Evolutionary conservation across 1,284 basidiomycete species (phyloP), one percentile per base, ranked within the genome.

Genomic region (Marasmius sp.): DNA sequence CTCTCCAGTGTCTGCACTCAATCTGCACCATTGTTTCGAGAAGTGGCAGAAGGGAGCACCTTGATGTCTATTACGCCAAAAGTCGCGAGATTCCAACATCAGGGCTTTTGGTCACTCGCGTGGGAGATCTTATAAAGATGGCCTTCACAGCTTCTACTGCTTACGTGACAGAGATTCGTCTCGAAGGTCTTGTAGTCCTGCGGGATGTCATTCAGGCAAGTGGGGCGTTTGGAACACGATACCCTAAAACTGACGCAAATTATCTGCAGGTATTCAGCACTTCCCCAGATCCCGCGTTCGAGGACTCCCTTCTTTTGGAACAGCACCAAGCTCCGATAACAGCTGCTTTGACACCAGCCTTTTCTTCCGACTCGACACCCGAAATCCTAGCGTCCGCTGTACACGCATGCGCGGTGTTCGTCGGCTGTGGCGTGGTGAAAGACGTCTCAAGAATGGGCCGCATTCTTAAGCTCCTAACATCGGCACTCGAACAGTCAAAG

Each of bases 311-410:
- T 3, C 79, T 99, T 1, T 83, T 99, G n/a, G 97, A 99, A 72
- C 97, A 99, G 74, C 93, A 98, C 74, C 97, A 99, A 77, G 97
- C 97, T 0, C 97, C 97, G 0, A 97, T 99, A 63, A 97, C 97
- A 1, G 95, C 97, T 2, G 97, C 97, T 0, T 82, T 99, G n/a
- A 99, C 96, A 0, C 97, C 97, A 0, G 96, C 97, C 0, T 99
- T 99, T 71, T 93, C 93, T 3, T 82, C 92, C 0, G 97, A 99
- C 72, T 94, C 95, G 0, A 95, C 95, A 0, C 96, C 97, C 0
- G 97, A 99, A 72, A 97, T 99, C 22, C 73, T 98, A 38, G 93
- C 96, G 0, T 88, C 91, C 14, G 97, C 96, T 0, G 89, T 99
- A 22, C 88, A 96, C 70, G 93, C 97, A 12, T 98, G 97, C 70